These are phyloP conservation scores for Cytospora piceicola DNA, from an alignment of 2,329 filamentous ascomycete species.

Conservation along the genomic window DNA sequence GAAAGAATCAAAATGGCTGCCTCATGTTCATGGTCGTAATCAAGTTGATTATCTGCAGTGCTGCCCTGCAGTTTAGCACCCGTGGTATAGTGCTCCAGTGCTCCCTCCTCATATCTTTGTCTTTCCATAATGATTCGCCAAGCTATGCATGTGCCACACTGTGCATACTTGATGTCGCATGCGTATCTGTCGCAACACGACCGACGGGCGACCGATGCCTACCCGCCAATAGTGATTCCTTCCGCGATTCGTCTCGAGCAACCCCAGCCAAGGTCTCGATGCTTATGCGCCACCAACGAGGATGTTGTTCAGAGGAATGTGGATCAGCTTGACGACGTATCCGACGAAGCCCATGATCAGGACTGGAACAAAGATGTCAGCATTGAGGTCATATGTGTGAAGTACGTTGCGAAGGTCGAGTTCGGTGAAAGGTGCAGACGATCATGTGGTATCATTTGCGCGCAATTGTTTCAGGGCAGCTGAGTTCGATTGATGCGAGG, in stretches of 20 bases:
- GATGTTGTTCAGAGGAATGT: conserved; percentile 73
- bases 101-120: conserved; percentile 7
- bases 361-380: conserved; percentile 40
- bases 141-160: conserved; percentile 5
- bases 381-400: background rate
- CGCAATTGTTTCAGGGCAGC: background rate
- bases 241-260: background rate
- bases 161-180: conserved; percentile 4
- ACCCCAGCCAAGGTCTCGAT: conserved; percentile 2
- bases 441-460: background rate
- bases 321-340: conserved; percentile 72
- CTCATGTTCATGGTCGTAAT: conserved; percentile 9
- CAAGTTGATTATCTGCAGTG: conserved; percentile 19
- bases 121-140: conserved; percentile 5
- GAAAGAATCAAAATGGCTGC: background rate
- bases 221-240: background rate
- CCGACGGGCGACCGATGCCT: background rate
- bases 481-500: background rate
- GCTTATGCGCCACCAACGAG: conserved; percentile 67
- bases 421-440: background rate
- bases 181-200: background rate
- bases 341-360: conserved; percentile 72
- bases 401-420: background rate
- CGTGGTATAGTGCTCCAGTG: conserved; percentile 24
- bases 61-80: conserved; percentile 23